Evolutionary conservation across 345 rosid species (phyloP).

Genomic region (Anastatica hierochuntica): DNA sequence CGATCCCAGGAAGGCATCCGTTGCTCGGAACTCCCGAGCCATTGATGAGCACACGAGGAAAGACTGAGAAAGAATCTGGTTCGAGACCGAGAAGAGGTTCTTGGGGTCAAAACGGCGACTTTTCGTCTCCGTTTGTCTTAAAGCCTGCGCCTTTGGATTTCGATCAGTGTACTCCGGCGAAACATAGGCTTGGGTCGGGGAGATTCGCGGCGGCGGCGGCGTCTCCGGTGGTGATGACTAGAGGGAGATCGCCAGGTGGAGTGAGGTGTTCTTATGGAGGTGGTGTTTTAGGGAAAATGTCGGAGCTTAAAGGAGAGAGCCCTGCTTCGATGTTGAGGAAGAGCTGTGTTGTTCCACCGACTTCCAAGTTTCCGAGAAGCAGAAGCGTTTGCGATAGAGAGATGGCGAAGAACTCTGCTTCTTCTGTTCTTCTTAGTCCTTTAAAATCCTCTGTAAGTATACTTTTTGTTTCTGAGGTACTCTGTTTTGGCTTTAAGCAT

Average conservation of each 20-base stretch:
- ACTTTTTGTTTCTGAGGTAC: constrained; percentile 18
- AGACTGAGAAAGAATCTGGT: constrained; percentile 33
- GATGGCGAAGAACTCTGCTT: constrained; percentile 30
- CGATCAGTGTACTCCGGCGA: constrained; percentile 76
- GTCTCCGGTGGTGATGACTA: constrained; percentile 44
- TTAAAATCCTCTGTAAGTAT: constrained; percentile 92
- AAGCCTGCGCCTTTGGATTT: constrained; percentile 85
- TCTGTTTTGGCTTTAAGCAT: not conserved
- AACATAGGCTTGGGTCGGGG: constrained; percentile 25
- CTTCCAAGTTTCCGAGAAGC: constrained; percentile 69
- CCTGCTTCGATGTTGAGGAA: constrained; percentile 57
- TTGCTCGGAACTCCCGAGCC: constrained; percentile 85
- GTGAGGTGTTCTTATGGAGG: constrained; percentile 72
- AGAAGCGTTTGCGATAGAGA: constrained; percentile 66
- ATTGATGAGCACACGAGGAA: constrained; percentile 53
- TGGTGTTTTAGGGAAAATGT: constrained; percentile 54
- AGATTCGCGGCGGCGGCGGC: constrained; percentile 31
- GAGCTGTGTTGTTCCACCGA: constrained; percentile 58
- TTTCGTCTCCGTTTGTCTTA: constrained; percentile 53
- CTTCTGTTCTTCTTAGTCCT: constrained; percentile 32
- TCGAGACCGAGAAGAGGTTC: constrained; percentile 61
- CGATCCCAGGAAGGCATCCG: constrained; percentile 89
- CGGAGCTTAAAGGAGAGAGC: constrained; percentile 47
- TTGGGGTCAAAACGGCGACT: constrained; percentile 55
- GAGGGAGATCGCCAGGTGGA: constrained; percentile 35